Evolutionary conservation across 768 basidiomycete species (phyloP), one percentile per base, ranked within the genome.

Genomic region (Cantharellus anzutake): DNA sequence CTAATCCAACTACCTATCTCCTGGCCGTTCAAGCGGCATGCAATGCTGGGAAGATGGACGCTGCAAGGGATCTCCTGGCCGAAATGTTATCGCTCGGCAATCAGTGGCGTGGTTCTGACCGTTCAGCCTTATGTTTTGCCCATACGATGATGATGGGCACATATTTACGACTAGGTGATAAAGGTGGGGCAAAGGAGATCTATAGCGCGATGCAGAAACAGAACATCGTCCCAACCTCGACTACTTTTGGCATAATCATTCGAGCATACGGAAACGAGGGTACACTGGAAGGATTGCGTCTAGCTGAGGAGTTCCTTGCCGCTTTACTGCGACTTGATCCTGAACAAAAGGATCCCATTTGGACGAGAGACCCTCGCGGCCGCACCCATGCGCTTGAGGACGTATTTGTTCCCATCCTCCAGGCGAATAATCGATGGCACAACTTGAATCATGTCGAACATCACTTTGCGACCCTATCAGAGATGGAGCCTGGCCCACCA

Each of bases 21-120:
- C 72, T 86, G 52, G 72, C 90, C 56, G 80, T 92, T 41, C 85
- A 87, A 67, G 83, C 85, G 0, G 85, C 91, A 5, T 84, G 85
- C 66, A 85, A 91, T 65, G 73, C 80, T 16, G 78, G 81, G 3
- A 67, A 75, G 59, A 79, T 91, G 76, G 52, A 55, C 38, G 35
- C 38, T 7, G 44, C 11, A 11, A 11, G 29, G 44, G 44, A 29
- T 11, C 72, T 94, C 29, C 83, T 84, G 66, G 67, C 70, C 42
- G 76, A 85, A 67, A 80, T 94, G 78, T 79, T 83, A 60, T 63
- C 65, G n/a, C 67, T 73, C n/a, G 20, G 20, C 20, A 65, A 71
- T 40, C 66, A 69, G 51, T 7, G 44, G 34, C 11, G 48, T 52
- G 4, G 56, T 42, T 3, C 53, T 51, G 35, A 59, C 61, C n/a